Percentiles rank a stretch among this genome's conserved stretches.
Conservation (phyloP, 306 rosid genomes). For the Alnus rubra region DNA sequence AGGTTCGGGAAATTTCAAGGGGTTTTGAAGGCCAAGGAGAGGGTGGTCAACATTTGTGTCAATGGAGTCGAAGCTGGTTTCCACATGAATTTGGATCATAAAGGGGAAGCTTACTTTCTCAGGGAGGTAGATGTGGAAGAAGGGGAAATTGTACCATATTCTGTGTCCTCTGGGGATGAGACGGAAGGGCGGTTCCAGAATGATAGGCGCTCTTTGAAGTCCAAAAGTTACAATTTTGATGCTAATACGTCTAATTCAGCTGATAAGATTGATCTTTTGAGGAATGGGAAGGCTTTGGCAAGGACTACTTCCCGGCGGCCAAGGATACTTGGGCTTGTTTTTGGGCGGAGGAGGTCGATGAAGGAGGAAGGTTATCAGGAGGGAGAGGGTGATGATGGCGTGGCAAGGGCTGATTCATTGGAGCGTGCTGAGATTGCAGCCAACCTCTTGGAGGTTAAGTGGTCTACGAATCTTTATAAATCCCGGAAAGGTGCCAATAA, state of each 20-base stretch:
- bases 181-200: conserved; percentile 31
- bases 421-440: conserved; percentile 86
- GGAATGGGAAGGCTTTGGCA: conserved; percentile 30
- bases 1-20: conserved; percentile 95
- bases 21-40: conserved; percentile 77
- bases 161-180: conserved; percentile 50
- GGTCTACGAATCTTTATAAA: conserved; percentile 74
- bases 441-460: conserved; percentile 73
- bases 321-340: conserved; percentile 52
- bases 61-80: conserved; percentile 68
- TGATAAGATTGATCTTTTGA: conserved; percentile 34
- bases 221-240: conserved; percentile 44
- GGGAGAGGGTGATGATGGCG: conserved; percentile 22
- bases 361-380: conserved; percentile 37
- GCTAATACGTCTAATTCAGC: conserved; percentile 17
- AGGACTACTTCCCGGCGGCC: conserved; percentile 51
- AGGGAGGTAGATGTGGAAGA: conserved; percentile 53
- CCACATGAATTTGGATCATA: conserved; percentile 73
- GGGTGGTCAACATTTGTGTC: conserved; percentile 58
- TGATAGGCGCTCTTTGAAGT: conserved; percentile 31
- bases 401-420: conserved; percentile 40
- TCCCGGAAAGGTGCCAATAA: conserved; percentile 26
- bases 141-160: conserved; percentile 39
- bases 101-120: conserved; percentile 84
- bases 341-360: conserved; percentile 53